Percentiles rank a stretch among this genome's conserved stretches.
Evolutionary conservation across 2,329 filamentous ascomycete genomes (phyloP).

Genomic region (Trichoderma harzianum): DNA sequence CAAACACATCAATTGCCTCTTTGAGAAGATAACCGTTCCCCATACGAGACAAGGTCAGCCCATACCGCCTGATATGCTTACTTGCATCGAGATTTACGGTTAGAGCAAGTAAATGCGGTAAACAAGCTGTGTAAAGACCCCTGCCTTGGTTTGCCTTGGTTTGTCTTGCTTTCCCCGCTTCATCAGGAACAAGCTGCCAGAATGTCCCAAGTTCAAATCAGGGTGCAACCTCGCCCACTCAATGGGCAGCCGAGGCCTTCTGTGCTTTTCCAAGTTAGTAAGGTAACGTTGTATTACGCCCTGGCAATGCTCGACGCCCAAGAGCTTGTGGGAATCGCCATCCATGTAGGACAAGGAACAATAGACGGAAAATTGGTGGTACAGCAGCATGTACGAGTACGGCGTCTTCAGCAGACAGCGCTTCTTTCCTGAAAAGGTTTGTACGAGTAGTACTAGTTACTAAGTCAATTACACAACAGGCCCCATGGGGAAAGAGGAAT

Average conservation of each 20-base stretch:
- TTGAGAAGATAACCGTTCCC: neutral
- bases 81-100: neutral
- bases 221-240: neutral
- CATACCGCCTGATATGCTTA: neutral
- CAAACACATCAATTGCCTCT: neutral
- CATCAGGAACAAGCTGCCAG: constrained; percentile 8
- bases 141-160: neutral
- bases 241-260: neutral
- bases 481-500: neutral
- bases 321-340: neutral
- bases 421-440: neutral
- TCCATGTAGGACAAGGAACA: neutral
- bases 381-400: neutral
- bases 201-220: neutral
- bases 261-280: constrained; percentile 1
- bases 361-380: neutral
- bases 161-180: constrained; percentile 10
- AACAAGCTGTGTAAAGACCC: neutral
- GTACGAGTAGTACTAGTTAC: neutral
- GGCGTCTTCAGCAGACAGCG: neutral
- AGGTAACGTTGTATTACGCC: constrained; percentile 17
- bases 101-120: neutral
- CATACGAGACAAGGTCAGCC: neutral
- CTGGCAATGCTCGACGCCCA: neutral
- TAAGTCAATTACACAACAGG: neutral